A percentile compares a stretch with the other conserved stretches of the same genome.
Evolutionary conservation across 1,284 basidiomycete genomes (phyloP).

Genomic region (Schizophyllum commune): DNA sequence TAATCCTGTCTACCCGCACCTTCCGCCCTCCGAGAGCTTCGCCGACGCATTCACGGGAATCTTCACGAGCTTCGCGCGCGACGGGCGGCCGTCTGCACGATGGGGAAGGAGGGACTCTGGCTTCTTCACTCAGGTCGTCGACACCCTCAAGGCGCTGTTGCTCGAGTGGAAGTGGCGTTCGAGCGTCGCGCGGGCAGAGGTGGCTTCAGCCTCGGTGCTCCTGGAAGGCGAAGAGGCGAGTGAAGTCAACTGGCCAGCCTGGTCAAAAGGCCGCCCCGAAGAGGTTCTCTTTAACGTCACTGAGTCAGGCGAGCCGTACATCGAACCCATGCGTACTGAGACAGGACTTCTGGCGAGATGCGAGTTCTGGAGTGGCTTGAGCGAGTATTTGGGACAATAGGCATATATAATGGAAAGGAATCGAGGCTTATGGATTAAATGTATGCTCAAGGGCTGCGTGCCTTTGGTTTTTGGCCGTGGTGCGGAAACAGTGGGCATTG

Average conservation of each 20-base stretch:
- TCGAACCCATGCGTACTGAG: background rate
- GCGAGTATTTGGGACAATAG: background rate
- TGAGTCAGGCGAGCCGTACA: background rate
- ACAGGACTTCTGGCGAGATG: background rate
- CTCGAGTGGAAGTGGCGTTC: background rate
- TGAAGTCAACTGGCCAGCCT: background rate
- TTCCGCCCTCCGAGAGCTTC: background rate
- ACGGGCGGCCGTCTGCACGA: background rate
- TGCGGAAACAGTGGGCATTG: too few species aligned
- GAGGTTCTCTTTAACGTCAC: background rate
- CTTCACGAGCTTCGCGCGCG: background rate
- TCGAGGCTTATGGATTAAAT: too few species aligned
- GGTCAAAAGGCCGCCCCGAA: background rate
- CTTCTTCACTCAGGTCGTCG: background rate
- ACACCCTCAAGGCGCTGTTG: background rate
- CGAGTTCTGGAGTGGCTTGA: background rate
- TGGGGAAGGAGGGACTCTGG: background rate
- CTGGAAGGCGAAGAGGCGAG: too few species aligned
- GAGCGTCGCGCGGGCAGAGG: too few species aligned
- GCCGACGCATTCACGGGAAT: background rate
- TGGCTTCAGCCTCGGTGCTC: too few species aligned
- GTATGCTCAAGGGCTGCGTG: too few species aligned
- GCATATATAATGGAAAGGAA: too few species aligned
- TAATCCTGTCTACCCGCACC: background rate
- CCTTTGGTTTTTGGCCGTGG: too few species aligned